These are phyloP conservation scores for Mucor plumbeus DNA, from an alignment of 371 early-diverging fungal species.

Conservation along the genomic window DNA sequence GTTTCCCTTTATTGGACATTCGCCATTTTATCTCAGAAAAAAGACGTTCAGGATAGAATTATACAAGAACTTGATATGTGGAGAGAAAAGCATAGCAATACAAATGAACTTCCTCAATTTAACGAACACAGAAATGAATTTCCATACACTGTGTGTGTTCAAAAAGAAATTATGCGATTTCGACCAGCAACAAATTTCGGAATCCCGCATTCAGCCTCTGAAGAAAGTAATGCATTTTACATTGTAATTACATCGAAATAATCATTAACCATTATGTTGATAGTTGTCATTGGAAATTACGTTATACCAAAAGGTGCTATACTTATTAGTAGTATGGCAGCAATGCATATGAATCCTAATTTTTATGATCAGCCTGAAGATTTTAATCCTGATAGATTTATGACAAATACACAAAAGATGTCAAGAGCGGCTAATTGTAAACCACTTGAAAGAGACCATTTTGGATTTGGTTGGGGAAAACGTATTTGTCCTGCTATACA, in stretches of 20 bases:
- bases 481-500: conserved; percentile 27
- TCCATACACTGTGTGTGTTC: conserved; percentile 19
- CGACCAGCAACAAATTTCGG: conserved; percentile 17
- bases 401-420: conserved; percentile 15
- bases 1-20: conserved; percentile 23
- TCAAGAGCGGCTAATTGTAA: conserved; percentile 17
- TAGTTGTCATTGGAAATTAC: conserved; percentile 21
- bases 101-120: conserved; percentile 25
- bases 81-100: not conserved
- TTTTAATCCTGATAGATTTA: conserved; percentile 27
- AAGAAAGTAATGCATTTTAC: conserved; percentile 14
- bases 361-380: conserved; percentile 21
- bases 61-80: conserved; percentile 20
- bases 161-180: conserved; percentile 27
- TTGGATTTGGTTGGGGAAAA: conserved; percentile 33
- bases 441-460: conserved; percentile 23
- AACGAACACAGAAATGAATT: conserved; percentile 15
- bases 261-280: not conserved
- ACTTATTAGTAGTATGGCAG: conserved; percentile 18
- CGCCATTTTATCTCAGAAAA: conserved; percentile 17
- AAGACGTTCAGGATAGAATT: conserved; percentile 21
- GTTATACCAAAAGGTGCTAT: conserved; percentile 21
- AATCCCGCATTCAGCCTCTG: conserved; percentile 14
- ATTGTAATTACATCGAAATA: no score
- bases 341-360: conserved; percentile 22